Percentiles rank a stretch among this genome's conserved stretches.
These are phyloP conservation scores for Penicillium arizonense DNA, from an alignment of 495 filamentous ascomycete species.

Conservation along the genomic window DNA sequence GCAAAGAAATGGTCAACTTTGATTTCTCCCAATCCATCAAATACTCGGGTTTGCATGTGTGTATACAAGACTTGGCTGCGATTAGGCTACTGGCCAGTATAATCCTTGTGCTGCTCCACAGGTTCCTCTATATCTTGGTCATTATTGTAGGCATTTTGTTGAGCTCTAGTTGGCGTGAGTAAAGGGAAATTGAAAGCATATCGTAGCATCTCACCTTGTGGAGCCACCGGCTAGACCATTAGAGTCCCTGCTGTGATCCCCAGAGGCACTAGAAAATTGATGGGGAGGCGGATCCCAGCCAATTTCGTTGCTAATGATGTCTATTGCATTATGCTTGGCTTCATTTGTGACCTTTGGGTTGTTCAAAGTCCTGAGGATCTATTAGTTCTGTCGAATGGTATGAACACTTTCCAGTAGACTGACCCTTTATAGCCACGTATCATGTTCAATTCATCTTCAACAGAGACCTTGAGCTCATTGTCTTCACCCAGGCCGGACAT, in stretches of 20 bases:
- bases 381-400: not conserved
- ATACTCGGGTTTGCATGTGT: too few relatives aligned
- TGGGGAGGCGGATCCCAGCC: conserved; percentile 15
- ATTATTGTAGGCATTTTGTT: not conserved
- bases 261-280: conserved; percentile 7
- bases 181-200: not conserved
- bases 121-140: too few relatives aligned
- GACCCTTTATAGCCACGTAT: conserved; percentile 28
- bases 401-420: not conserved
- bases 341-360: conserved; percentile 41
- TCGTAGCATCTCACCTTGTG: conserved; percentile 13
- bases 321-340: conserved; percentile 40
- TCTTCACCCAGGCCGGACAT: conserved; percentile 18
- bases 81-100: too few relatives aligned
- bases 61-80: too few relatives aligned
- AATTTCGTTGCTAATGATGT: conserved; percentile 35
- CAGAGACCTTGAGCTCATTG: conserved; percentile 13
- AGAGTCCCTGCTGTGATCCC: conserved; percentile 9
- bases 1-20: not conserved
- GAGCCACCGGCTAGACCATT: conserved; percentile 11
- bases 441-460: conserved; percentile 23
- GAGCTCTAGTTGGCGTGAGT: not conserved
- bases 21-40: not conserved
- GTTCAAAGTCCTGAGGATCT: conserved; percentile 29
- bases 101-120: too few relatives aligned